Conservation (phyloP, 2,329 filamentous ascomycete genomes). For the Aspergillus pseudonomiae region DNA sequence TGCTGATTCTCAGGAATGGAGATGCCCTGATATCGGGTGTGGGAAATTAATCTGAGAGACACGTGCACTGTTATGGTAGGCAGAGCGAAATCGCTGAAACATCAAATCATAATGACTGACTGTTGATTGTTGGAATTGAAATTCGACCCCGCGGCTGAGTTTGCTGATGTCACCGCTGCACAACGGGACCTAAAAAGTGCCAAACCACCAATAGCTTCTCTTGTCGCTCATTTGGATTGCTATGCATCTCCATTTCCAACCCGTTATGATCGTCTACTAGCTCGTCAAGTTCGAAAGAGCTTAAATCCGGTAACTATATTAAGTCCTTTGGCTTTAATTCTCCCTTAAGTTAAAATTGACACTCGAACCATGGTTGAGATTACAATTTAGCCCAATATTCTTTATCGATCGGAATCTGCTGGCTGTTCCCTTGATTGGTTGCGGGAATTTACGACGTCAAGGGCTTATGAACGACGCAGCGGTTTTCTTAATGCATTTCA, state of each 20-base stretch:
- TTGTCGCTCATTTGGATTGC: neutral
- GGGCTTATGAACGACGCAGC: neutral
- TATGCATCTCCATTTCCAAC: neutral
- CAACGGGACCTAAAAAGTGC: conserved; percentile 48
- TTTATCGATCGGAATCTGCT: neutral
- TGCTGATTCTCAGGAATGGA: neutral
- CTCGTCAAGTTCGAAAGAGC: neutral
- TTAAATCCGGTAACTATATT: neutral
- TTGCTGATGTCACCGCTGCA: conserved; percentile 36
- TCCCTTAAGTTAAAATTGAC: neutral
- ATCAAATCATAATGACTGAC: neutral
- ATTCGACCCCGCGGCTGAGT: conserved; percentile 28
- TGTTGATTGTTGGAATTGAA: neutral
- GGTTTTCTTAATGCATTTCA: neutral
- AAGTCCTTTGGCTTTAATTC: neutral
- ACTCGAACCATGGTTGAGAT: conserved; percentile 3
- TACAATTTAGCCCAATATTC: neutral
- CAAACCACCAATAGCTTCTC: conserved; percentile 1
- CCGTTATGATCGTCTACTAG: neutral
- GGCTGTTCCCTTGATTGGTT: neutral
- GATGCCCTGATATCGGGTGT: neutral
- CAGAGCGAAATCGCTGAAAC: neutral
- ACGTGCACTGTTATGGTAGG: conserved; percentile 2
- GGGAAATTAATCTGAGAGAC: neutral
- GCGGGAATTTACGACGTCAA: neutral